Evolutionary conservation across 352 stramenopile genomes (phyloP).

Genomic region (Phytophthora fragariae): DNA sequence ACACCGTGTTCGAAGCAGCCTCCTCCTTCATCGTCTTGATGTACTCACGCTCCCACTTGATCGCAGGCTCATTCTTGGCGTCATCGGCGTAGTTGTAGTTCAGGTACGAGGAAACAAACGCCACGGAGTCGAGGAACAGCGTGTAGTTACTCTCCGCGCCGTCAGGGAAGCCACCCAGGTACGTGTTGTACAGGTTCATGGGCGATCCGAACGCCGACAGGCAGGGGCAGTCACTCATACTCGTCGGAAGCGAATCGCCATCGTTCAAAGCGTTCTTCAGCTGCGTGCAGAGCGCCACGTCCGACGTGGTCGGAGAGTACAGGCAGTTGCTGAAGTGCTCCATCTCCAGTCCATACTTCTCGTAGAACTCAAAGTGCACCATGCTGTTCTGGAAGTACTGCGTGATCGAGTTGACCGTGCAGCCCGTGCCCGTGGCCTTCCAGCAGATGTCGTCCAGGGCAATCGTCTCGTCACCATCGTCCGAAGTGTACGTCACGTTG

Average conservation of each 20-base stretch:
- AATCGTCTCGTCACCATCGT: constrained; percentile 32
- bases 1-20: constrained; percentile 49
- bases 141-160: constrained; percentile 59
- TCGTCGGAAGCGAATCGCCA: constrained; percentile 53
- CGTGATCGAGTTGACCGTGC: constrained; percentile 65
- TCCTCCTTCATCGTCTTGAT: constrained; percentile 65
- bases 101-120: constrained; percentile 62
- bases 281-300: constrained; percentile 55
- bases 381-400: constrained; percentile 79
- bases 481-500: constrained; percentile 46
- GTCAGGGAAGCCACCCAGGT: constrained; percentile 61
- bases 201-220: constrained; percentile 66
- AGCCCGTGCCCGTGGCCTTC: constrained; percentile 67
- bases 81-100: constrained; percentile 74
- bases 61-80: constrained; percentile 49
- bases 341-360: constrained; percentile 55
- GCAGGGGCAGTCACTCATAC: constrained; percentile 71
- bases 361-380: constrained; percentile 66
- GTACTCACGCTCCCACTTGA: constrained; percentile 67
- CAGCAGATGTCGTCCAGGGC: constrained; percentile 68
- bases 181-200: constrained; percentile 80
- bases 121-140: constrained; percentile 53
- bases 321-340: constrained; percentile 70
- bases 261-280: constrained; percentile 44
- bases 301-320: constrained; percentile 60